phyloP scores from a whole-genome alignment of 306 rosid genomes.

The Trifolium repens region DNA sequence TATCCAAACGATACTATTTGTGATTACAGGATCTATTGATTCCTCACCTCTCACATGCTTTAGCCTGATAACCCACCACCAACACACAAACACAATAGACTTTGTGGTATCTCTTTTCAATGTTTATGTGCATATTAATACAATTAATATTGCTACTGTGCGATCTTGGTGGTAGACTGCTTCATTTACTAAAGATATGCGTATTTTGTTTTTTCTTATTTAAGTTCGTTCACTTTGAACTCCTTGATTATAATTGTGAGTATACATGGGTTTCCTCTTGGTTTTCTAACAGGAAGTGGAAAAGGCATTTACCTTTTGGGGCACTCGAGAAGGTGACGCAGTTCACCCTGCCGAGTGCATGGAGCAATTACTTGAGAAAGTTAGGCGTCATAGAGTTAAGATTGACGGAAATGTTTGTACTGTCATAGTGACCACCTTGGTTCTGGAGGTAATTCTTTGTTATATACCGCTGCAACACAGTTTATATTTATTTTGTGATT shows the following conservation, averaged over 20 bases:
- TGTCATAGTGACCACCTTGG: slow-evolving; percentile 93
- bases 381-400: slow-evolving; percentile 89
- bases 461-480: neutral
- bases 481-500: slow-evolving; percentile 1
- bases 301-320: slow-evolving; percentile 81
- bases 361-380: slow-evolving; percentile 98
- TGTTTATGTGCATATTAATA: neutral
- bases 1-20: neutral
- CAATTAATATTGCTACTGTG: neutral
- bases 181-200: neutral
- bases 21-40: neutral
- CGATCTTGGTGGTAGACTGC: neutral
- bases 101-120: neutral
- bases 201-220: neutral
- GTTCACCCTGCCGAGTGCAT: slow-evolving; percentile 98
- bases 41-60: neutral
- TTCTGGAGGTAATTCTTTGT: slow-evolving; percentile 71
- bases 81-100: neutral
- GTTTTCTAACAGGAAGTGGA: slow-evolving; percentile 80
- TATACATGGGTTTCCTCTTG: slow-evolving; percentile 13
- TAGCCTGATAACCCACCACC: neutral
- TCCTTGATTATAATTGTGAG: slow-evolving; percentile 24
- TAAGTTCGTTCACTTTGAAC: neutral
- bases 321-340: slow-evolving; percentile 90
- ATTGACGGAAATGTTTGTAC: slow-evolving; percentile 98